A percentile compares a stretch with the other conserved stretches of the same genome.
Evolutionary conservation across 352 stramenopile species (phyloP).

Genomic region (Blastocystis sp.): DNA sequence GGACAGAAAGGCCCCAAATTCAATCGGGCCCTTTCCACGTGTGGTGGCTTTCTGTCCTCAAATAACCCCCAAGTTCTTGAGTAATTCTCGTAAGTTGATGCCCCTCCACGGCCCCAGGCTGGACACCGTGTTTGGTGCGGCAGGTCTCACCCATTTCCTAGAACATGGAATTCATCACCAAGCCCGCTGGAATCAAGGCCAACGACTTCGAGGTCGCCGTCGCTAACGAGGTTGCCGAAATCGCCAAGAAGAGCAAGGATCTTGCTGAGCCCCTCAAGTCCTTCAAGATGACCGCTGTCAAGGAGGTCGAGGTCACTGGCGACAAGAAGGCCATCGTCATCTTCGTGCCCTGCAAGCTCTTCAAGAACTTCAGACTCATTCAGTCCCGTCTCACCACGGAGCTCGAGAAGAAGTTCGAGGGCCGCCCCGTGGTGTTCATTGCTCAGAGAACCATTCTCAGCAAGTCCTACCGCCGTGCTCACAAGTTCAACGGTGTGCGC

Average conservation of each 20-base stretch:
- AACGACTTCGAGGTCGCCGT: constrained; percentile 22
- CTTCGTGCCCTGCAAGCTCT: constrained; percentile 95
- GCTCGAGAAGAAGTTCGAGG: constrained; percentile 99
- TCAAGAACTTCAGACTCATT: constrained; percentile 97
- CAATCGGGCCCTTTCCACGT: neutral
- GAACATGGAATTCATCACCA: constrained; percentile 1
- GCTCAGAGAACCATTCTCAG: constrained; percentile 96
- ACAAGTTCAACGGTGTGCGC: constrained; percentile 88
- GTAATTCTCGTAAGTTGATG: neutral
- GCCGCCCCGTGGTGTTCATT: constrained; percentile 95
- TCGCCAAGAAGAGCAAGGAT: constrained; percentile 31
- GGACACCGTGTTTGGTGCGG: neutral
- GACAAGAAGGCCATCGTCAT: constrained; percentile 94
- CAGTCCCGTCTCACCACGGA: constrained; percentile 93
- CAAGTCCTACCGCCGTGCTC: constrained; percentile 89
- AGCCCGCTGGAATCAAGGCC: neutral
- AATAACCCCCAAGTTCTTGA: neutral
- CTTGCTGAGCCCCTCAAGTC: constrained; percentile 11
- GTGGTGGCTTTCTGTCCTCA: neutral
- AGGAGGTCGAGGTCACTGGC: constrained; percentile 90
- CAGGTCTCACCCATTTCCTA: neutral
- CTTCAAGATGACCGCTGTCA: constrained; percentile 79
- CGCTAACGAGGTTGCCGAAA: constrained; percentile 14
- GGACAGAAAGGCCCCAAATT: neutral
- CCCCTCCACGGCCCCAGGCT: neutral